Conservation (phyloP, 2,329 filamentous ascomycete genomes). For the Neofusicoccum kwambonambiense region DNA sequence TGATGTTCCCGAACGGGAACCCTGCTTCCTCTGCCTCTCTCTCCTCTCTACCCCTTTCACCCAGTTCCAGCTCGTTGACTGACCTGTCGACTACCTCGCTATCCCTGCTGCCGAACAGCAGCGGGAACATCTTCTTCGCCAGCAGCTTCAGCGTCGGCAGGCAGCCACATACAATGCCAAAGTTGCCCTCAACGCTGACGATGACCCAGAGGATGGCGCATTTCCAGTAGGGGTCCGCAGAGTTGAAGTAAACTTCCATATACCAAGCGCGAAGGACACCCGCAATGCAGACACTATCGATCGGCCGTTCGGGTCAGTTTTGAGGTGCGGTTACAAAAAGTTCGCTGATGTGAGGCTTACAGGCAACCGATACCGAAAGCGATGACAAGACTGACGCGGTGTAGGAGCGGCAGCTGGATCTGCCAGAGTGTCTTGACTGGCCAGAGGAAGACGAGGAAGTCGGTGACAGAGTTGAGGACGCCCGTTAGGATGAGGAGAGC, state of each 20-base stretch:
- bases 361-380: slow-evolving; percentile 33
- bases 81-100: background rate
- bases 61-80: background rate
- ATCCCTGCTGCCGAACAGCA: slow-evolving; percentile 24
- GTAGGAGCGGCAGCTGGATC: slow-evolving; percentile 29
- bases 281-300: slow-evolving; percentile 28
- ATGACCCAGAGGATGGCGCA: slow-evolving; percentile 27
- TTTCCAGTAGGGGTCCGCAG: slow-evolving; percentile 29
- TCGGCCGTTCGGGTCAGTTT: background rate
- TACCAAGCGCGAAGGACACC: slow-evolving; percentile 32
- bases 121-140: slow-evolving; percentile 28
- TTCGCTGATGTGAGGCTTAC: slow-evolving; percentile 13
- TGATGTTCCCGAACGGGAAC: slow-evolving; percentile 14
- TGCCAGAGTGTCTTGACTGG: slow-evolving; percentile 29
- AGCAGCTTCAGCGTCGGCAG: slow-evolving; percentile 35
- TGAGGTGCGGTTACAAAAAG: background rate
- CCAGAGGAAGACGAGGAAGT: slow-evolving; percentile 36
- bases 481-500: slow-evolving; percentile 27
- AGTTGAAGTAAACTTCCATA: slow-evolving; percentile 27
- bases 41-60: background rate
- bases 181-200: slow-evolving; percentile 29
- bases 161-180: slow-evolving; percentile 35
- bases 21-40: background rate
- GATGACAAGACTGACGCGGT: slow-evolving; percentile 29
- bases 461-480: slow-evolving; percentile 32